Evolutionary conservation across 768 basidiomycete genomes (phyloP).

Genomic region (Podaxis sp.): DNA sequence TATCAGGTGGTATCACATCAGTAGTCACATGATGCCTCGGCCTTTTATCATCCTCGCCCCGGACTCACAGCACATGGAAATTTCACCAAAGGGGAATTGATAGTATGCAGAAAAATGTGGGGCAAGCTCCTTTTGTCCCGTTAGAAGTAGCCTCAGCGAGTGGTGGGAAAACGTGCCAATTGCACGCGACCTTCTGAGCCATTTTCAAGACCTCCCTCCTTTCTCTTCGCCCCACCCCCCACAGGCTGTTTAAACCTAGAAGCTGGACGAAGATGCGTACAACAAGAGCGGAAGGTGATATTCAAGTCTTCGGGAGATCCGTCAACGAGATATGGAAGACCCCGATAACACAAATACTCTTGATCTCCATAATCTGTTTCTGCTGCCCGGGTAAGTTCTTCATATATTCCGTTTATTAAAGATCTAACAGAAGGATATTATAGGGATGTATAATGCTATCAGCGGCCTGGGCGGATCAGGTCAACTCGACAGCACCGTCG

Average conservation of each 20-base stretch:
- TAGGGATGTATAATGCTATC: slow-evolving; percentile 33
- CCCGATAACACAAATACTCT: slow-evolving; percentile 28
- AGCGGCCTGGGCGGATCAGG: slow-evolving; percentile 29
- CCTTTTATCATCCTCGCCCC: neutral
- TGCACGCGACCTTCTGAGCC: neutral
- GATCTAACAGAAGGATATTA: neutral
- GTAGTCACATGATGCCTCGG: neutral
- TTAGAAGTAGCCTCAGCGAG: neutral
- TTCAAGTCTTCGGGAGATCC: neutral
- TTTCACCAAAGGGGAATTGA: neutral
- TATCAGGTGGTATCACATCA: neutral
- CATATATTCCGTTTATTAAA: neutral
- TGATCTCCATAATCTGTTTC: slow-evolving; percentile 29
- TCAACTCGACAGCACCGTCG: slow-evolving; percentile 29
- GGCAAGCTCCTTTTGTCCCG: neutral
- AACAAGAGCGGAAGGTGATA: neutral
- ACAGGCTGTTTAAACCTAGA: neutral
- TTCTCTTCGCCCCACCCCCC: neutral
- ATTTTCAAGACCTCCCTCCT: neutral
- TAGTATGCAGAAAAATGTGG: neutral
- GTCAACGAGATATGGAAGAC: slow-evolving; percentile 22
- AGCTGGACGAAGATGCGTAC: neutral
- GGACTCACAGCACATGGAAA: neutral
- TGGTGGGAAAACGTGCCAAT: neutral
- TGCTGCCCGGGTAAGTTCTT: slow-evolving; percentile 26